These are phyloP conservation scores for Eutrema heterophyllum DNA, from an alignment of 345 rosid species.

Conservation along the genomic window DNA sequence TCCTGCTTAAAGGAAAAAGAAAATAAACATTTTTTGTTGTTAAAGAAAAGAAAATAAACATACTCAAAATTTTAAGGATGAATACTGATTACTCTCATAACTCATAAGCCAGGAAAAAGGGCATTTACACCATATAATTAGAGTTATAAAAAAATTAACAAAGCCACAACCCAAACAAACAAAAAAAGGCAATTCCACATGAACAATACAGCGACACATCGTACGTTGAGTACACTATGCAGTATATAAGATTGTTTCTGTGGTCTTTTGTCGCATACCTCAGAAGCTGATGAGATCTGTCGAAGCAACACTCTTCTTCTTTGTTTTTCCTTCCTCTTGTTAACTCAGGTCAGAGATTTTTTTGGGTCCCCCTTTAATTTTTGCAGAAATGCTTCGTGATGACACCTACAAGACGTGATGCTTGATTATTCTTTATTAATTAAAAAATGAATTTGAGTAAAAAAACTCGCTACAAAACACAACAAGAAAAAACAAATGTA, in stretches of 20 bases:
- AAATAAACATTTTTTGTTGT: neutral
- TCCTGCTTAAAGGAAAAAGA: neutral
- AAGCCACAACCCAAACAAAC: constrained; percentile 4
- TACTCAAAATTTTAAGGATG: neutral
- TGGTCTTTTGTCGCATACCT: constrained; percentile 21
- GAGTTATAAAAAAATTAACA: neutral
- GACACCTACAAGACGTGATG: constrained; percentile 28
- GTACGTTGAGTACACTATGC: constrained; percentile 21
- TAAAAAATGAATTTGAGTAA: neutral
- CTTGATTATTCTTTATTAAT: neutral
- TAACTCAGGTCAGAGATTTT: neutral
- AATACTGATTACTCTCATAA: neutral
- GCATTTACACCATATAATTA: constrained; percentile 10
- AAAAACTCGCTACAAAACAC: neutral
- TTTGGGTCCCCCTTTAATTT: neutral
- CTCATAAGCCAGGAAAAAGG: neutral
- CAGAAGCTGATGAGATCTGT: constrained; percentile 13
- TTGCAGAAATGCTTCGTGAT: neutral
- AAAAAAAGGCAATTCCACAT: constrained; percentile 13
- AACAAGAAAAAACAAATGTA: constrained; percentile 11
- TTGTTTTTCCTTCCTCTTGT: neutral
- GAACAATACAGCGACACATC: constrained; percentile 9
- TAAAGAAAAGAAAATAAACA: neutral
- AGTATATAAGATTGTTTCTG: constrained; percentile 26
- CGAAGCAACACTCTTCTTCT: constrained; percentile 2